Base-by-base conservation (phyloP, 2,329 filamentous ascomycete genomes). In the Aspergillus chevalieri region DNA sequence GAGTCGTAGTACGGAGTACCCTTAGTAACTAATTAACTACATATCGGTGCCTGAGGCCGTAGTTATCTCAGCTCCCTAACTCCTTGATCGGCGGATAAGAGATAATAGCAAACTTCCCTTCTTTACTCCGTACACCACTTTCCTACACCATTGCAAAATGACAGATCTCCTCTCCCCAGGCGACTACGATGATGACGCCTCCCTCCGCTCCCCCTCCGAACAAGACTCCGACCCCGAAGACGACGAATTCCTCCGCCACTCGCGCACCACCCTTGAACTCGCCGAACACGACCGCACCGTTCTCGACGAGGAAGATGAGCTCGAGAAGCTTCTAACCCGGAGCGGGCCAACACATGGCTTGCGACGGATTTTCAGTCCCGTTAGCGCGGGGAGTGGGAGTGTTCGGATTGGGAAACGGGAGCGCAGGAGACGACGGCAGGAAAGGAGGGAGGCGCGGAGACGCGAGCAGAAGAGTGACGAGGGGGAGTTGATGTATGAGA, bases 401-500 rank as follows among this genome's bases (percentile, higher is more conserved):
- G 71, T 73, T 26, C 76, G 78, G 26, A 77, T 79, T 48, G 64
- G 79, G 8, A 69, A 72, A 22, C 60, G 67, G 55, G 77, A 81
- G 57, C 81, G 26, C 26, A 30, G 26, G 26, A 30, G 10, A 30
- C 26, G 78, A 59, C 74, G 78, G 54, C 67, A 66, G 49, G 68
- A 67, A 43, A 72, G 80, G 43, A 75, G 76, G 49, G 68, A 73
- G 39, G 73, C 79, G 45, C 72, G 56, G 72, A 75, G 59, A 82
- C 80, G 62, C 34, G 70, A 76, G 78, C 53, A 74, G 70, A 55
- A 66, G 80, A 63, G 68, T 77, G 86, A 89, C 63, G 82, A 88
- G 57, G 84, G 85, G 34, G 81, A 84, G 66, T 74, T 94, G 61
- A 88, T 95, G 84, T 91, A 89, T 66, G 87, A 93, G 71, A 89